A percentile compares a stretch with the other conserved stretches of the same genome.
phyloP scores from a whole-genome alignment of 257 asterid species.

The Voacanga thouarsii region DNA sequence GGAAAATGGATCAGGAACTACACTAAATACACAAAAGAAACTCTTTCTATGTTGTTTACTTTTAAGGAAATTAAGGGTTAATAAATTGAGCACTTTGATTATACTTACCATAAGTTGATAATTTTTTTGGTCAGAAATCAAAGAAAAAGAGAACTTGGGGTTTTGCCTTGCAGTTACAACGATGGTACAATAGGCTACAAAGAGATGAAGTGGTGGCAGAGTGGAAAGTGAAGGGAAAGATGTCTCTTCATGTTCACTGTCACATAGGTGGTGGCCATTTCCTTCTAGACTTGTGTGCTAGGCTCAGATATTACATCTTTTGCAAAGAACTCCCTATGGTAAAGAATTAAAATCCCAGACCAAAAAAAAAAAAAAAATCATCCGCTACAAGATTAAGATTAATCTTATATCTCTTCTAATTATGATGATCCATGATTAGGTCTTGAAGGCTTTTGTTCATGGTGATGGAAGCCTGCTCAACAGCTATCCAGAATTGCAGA shows the following conservation, averaged over 20 bases:
- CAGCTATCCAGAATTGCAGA: slow-evolving; percentile 65
- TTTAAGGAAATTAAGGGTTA: no score
- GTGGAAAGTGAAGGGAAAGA: slow-evolving; percentile 78
- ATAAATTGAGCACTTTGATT: no score
- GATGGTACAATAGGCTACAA: slow-evolving; percentile 86
- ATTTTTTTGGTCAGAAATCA: no score
- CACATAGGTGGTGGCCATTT: slow-evolving; percentile 97
- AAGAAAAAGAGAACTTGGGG: no score
- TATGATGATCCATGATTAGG: slow-evolving; percentile 35
- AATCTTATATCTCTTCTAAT: neutral
- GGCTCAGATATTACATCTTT: slow-evolving; percentile 73
- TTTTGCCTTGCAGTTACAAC: no score
- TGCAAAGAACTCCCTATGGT: slow-evolving; percentile 96
- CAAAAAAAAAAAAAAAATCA: no score
- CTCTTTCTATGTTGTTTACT: no score
- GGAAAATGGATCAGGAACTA: no score
- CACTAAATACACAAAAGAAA: no score
- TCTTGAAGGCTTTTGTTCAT: slow-evolving; percentile 77
- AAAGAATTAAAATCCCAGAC: neutral
- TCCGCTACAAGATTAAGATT: neutral
- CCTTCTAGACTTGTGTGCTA: slow-evolving; percentile 58
- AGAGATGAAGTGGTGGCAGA: slow-evolving; percentile 97
- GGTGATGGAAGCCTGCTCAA: slow-evolving; percentile 66
- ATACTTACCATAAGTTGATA: no score
- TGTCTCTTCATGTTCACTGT: slow-evolving; percentile 95